Evolutionary conservation across 2,329 filamentous ascomycete genomes (phyloP).

Genomic region (Myrmaecium sp.): DNA sequence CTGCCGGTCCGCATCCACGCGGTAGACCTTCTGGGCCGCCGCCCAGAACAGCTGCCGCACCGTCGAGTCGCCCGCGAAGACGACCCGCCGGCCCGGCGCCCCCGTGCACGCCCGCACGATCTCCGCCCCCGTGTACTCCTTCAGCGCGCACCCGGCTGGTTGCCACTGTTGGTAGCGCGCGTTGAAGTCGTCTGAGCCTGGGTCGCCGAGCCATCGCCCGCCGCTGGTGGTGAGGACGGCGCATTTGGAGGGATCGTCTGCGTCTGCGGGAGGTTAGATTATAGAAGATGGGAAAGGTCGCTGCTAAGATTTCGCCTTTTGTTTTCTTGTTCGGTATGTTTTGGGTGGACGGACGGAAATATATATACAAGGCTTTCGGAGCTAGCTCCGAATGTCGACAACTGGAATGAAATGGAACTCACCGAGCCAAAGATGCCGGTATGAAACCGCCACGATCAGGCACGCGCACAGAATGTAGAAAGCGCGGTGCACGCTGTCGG

Average conservation of each 20-base stretch:
- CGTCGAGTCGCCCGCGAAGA: constrained; percentile 45
- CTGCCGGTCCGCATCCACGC: constrained; percentile 18
- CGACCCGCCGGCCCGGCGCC: constrained; percentile 32
- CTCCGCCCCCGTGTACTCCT: constrained; percentile 36
- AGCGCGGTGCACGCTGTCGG: no score
- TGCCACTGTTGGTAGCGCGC: constrained; percentile 36
- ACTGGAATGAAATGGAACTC: no score
- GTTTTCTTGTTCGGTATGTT: no score
- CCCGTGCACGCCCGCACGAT: constrained; percentile 37
- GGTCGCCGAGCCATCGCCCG: constrained; percentile 31
- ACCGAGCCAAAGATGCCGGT: no score
- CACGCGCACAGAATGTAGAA: no score
- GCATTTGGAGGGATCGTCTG: constrained; percentile 37
- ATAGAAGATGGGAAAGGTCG: no score
- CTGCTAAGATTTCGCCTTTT: no score
- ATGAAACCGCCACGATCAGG: no score
- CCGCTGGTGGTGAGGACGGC: constrained; percentile 33
- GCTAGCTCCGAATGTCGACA: no score
- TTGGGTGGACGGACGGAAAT: no score
- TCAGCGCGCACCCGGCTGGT: constrained; percentile 41
- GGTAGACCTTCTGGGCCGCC: constrained; percentile 31
- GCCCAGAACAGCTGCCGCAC: constrained; percentile 45
- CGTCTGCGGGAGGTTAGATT: no score
- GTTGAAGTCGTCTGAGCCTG: constrained; percentile 13
- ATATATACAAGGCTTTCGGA: no score